Conservation (phyloP, 192 early-diverging fungal species). For the Coemansia sp. region DNA sequence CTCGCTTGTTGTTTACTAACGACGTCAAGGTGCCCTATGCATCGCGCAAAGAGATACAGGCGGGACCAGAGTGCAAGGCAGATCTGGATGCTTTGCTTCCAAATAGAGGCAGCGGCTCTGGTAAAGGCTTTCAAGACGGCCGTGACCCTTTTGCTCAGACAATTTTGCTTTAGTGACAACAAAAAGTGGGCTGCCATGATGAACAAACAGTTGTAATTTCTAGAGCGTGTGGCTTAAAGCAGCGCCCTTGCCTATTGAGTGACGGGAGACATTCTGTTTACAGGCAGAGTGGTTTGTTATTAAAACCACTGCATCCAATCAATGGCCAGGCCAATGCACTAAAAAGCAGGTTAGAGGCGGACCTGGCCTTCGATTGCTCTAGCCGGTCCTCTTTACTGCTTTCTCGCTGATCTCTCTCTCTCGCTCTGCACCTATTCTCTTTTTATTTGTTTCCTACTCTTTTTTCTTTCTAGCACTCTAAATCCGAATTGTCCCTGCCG, state of each 20-base stretch:
- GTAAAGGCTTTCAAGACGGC: not conserved
- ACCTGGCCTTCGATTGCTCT: not conserved
- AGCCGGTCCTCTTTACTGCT: not conserved
- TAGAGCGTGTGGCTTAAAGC: not conserved
- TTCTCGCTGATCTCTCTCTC: slow-evolving; percentile 8
- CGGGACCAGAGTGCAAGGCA: not conserved
- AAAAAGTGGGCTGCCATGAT: no score
- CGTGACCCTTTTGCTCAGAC: slow-evolving; percentile 28
- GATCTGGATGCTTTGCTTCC: slow-evolving; percentile 26
- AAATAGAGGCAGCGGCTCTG: not conserved
- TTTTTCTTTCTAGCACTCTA: slow-evolving; percentile 3
- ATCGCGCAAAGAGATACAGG: slow-evolving; percentile 12
- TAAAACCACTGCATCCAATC: not conserved
- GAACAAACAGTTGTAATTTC: not conserved
- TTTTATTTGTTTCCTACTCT: slow-evolving; percentile 5
- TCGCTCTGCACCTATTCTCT: slow-evolving; percentile 1
- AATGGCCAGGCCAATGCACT: not conserved
- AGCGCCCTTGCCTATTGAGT: not conserved
- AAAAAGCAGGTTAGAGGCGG: not conserved
- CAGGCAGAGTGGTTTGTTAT: not conserved
- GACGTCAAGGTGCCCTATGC: slow-evolving; percentile 11
- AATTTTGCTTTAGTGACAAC: slow-evolving; percentile 3
- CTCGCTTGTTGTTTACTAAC: slow-evolving; percentile 44
- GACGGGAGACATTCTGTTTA: not conserved
- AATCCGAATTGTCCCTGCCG: not conserved